Conservation (phyloP, 352 stramenopile genomes). For the Lagenidium giganteum region DNA sequence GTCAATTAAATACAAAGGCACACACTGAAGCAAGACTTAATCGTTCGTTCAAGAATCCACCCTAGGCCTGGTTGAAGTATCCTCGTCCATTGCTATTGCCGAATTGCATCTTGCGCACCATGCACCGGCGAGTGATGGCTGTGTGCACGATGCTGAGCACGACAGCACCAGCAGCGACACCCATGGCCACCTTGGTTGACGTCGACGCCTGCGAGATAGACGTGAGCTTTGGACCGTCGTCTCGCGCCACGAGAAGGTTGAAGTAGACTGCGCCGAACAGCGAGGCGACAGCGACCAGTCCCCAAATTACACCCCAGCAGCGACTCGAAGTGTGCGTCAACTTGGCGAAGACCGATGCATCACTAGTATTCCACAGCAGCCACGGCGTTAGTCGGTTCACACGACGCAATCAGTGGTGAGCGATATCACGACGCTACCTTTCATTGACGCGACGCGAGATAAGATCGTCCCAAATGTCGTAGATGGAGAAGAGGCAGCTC, state of each 20-base stretch:
- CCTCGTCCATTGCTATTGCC: not conserved
- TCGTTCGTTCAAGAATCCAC: not conserved
- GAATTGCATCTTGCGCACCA: too few species aligned
- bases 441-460: slow-evolving; percentile 77
- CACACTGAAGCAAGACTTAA: too few species aligned
- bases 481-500: slow-evolving; percentile 83
- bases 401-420: too few species aligned
- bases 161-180: slow-evolving; percentile 26
- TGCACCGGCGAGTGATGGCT: slow-evolving; percentile 47
- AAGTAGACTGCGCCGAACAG: slow-evolving; percentile 72
- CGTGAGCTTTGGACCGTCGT: slow-evolving; percentile 28
- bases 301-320: slow-evolving; percentile 85
- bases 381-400: slow-evolving; percentile 1
- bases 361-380: slow-evolving; percentile 15
- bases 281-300: slow-evolving; percentile 52
- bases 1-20: not conserved
- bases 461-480: slow-evolving; percentile 84
- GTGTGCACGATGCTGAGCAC: slow-evolving; percentile 51
- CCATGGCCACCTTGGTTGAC: slow-evolving; percentile 51
- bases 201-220: slow-evolving; percentile 40
- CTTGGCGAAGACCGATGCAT: slow-evolving; percentile 77
- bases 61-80: slow-evolving; percentile 6
- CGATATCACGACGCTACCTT: slow-evolving; percentile 20
- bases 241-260: slow-evolving; percentile 60
- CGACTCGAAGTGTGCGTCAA: slow-evolving; percentile 82